Percentiles rank a stretch among this genome's conserved stretches.
Evolutionary conservation across 805 yeast species (phyloP).

Genomic region (Sungouiozyma intestinalis): DNA sequence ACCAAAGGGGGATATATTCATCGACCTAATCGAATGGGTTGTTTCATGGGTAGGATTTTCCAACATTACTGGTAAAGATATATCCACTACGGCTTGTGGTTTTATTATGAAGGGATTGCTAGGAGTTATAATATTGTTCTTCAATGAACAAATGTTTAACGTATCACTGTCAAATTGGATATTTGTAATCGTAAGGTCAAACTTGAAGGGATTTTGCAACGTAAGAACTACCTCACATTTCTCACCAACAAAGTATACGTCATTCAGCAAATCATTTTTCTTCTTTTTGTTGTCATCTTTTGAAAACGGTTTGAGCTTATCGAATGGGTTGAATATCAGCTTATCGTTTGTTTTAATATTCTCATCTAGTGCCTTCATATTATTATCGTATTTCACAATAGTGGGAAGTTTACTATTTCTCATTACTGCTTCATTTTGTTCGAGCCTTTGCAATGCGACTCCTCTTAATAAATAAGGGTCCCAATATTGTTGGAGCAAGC

Average conservation of each 20-base stretch:
- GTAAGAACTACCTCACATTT: conserved; percentile 44
- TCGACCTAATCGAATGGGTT: conserved; percentile 7
- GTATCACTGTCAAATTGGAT: conserved; percentile 31
- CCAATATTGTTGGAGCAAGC: conserved; percentile 44
- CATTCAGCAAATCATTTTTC: neutral
- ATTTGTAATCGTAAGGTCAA: conserved; percentile 52
- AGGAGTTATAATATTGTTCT: conserved; percentile 7
- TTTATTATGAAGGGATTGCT: conserved; percentile 27
- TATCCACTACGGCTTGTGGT: conserved; percentile 29
- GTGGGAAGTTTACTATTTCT: neutral
- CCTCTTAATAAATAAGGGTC: conserved; percentile 58
- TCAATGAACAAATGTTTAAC: conserved; percentile 18
- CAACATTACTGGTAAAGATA: conserved; percentile 25
- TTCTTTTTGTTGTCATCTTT: conserved; percentile 2
- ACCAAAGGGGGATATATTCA: conserved; percentile 18
- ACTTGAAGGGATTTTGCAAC: conserved; percentile 72
- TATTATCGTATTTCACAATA: conserved; percentile 1
- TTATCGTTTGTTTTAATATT: conserved; percentile 6
- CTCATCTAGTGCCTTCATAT: conserved; percentile 11
- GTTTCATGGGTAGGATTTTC: conserved; percentile 10
- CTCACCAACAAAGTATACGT: conserved; percentile 44
- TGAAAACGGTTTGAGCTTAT: conserved; percentile 14
- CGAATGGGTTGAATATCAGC: conserved; percentile 44
- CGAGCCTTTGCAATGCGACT: conserved; percentile 29
- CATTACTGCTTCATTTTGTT: conserved; percentile 11